Conservation (phyloP, 352 stramenopile genomes). For the Pythium aphanidermatum region DNA sequence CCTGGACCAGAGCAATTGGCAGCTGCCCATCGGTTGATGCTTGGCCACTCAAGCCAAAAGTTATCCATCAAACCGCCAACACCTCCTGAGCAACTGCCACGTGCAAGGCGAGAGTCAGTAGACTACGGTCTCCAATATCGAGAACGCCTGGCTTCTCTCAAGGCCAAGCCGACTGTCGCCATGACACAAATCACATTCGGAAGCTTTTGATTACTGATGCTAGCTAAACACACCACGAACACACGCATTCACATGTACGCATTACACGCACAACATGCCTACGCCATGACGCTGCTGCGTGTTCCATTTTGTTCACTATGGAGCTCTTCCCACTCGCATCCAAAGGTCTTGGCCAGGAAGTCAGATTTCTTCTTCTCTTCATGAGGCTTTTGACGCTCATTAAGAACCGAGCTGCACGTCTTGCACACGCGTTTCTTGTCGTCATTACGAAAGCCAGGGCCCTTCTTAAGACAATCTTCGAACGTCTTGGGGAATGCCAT, state of each 20-base stretch:
- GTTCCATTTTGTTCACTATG: slow-evolving; percentile 12
- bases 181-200: slow-evolving; percentile 79
- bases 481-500: slow-evolving; percentile 68
- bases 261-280: too few relatives aligned
- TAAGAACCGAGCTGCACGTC: slow-evolving; percentile 65
- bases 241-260: background rate
- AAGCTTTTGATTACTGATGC: slow-evolving; percentile 25
- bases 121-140: slow-evolving; percentile 78
- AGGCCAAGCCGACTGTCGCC: slow-evolving; percentile 70
- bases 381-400: slow-evolving; percentile 49
- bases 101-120: slow-evolving; percentile 39
- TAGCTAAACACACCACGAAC: background rate
- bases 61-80: slow-evolving; percentile 69
- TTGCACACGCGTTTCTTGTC: slow-evolving; percentile 67
- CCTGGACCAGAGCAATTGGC: slow-evolving; percentile 68
- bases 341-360: slow-evolving; percentile 58
- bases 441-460: slow-evolving; percentile 20
- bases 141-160: slow-evolving; percentile 61
- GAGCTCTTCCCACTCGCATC: slow-evolving; percentile 53
- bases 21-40: slow-evolving; percentile 74
- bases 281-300: slow-evolving; percentile 9
- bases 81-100: slow-evolving; percentile 41
- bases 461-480: slow-evolving; percentile 31
- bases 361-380: slow-evolving; percentile 48
- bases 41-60: slow-evolving; percentile 81